phyloP scores from a whole-genome alignment of 257 asterid species.

The Solanum pinnatisectum region DNA sequence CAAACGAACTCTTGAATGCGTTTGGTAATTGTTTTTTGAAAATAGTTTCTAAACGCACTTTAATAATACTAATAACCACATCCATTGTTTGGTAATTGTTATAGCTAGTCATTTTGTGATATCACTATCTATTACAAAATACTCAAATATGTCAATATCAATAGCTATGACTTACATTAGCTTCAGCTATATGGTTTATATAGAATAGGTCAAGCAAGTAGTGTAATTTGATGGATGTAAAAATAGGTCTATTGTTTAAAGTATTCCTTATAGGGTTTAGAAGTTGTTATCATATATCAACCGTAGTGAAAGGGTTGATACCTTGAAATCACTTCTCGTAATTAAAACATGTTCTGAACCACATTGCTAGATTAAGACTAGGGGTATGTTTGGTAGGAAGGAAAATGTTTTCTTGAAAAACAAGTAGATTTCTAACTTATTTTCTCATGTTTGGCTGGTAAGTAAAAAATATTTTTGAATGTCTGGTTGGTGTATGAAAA shows the following conservation, averaged over 20 bases:
- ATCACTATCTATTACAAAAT: not conserved
- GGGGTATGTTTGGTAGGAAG: no score
- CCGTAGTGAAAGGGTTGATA: not conserved
- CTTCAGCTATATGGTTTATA: not conserved
- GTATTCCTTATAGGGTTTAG: no score
- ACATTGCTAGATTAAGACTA: not conserved
- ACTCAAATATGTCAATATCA: not conserved
- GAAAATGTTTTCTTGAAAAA: no score
- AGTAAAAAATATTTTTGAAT: no score
- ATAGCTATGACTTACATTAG: not conserved
- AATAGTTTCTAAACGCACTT: not conserved
- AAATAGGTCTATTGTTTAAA: no score
- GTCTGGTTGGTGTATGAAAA: no score
- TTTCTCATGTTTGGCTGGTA: no score
- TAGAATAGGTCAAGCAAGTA: not conserved
- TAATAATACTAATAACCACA: not conserved
- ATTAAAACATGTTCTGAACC: not conserved
- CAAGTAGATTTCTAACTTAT: no score
- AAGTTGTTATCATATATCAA: not conserved
- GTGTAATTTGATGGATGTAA: not conserved
- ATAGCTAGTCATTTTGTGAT: not conserved
- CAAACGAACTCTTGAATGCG: not conserved
- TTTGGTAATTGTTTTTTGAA: not conserved
- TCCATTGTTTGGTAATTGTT: not conserved
- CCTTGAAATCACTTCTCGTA: not conserved